Evolutionary conservation across 352 stramenopile genomes (phyloP).

Genomic region (Blastocystis sp.): DNA sequence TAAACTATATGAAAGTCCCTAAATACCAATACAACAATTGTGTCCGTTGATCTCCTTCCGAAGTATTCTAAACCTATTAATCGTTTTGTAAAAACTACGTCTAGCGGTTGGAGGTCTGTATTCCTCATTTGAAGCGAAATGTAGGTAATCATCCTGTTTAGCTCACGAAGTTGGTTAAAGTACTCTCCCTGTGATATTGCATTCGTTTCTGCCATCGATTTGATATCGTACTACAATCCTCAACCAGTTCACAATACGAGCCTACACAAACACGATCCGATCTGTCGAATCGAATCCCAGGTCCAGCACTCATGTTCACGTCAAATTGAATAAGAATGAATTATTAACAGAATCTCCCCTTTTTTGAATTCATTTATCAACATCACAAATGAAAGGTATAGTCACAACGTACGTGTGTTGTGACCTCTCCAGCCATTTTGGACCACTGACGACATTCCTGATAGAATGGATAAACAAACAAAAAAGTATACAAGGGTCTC

Average conservation of each 20-base stretch:
- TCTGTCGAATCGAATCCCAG: background rate
- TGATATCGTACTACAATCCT: constrained; percentile 22
- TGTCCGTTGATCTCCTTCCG: background rate
- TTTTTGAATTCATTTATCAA: no score
- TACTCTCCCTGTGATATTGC: background rate
- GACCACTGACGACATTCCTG: background rate
- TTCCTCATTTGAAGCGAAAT: constrained; percentile 2
- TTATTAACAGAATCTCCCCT: no score
- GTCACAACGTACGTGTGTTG: no score
- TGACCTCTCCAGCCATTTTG: background rate
- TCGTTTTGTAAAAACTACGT: background rate
- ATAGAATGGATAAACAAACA: background rate
- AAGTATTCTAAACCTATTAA: background rate
- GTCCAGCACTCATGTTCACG: background rate
- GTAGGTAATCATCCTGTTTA: background rate
- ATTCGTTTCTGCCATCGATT: background rate
- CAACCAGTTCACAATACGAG: background rate
- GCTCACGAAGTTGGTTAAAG: background rate
- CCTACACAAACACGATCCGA: background rate
- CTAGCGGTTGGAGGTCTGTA: background rate
- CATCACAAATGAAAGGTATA: no score
- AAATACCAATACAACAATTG: background rate
- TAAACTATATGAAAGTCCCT: background rate
- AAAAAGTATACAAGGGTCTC: background rate
- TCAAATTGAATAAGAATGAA: no score